Conservation (phyloP, 306 rosid genomes). For the Arachis hypogaea region DNA sequence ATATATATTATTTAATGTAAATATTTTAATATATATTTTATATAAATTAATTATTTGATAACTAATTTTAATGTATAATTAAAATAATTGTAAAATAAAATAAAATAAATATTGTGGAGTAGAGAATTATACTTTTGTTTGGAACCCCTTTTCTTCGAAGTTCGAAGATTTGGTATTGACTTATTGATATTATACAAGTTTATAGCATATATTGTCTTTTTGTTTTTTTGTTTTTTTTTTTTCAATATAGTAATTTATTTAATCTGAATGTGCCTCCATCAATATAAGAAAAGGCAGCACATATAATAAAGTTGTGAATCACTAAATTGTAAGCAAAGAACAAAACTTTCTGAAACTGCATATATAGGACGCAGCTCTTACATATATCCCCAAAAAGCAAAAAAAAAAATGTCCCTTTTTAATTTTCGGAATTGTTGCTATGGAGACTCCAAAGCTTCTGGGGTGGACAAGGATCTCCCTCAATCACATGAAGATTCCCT, state of each 20-base stretch:
- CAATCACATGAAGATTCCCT: neutral
- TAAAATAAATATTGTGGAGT: no score
- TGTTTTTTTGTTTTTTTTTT: neutral
- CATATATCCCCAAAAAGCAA: neutral
- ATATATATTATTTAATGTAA: no score
- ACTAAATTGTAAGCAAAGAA: neutral
- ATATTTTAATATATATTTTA: no score
- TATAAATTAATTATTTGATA: no score
- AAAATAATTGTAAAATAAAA: no score
- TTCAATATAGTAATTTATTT: neutral
- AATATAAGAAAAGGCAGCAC: neutral
- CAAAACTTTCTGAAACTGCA: neutral
- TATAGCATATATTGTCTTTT: neutral
- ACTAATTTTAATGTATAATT: no score
- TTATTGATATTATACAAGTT: neutral
- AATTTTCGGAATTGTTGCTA: neutral
- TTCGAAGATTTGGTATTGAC: neutral
- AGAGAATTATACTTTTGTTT: neutral
- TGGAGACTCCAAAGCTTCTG: slow-evolving; percentile 20
- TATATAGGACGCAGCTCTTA: neutral
- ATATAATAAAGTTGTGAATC: neutral
- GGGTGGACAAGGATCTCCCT: slow-evolving; percentile 23
- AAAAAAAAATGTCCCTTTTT: neutral
- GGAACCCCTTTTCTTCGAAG: neutral
- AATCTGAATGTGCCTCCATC: neutral